A percentile compares a stretch with the other conserved stretches of the same genome.
These are phyloP conservation scores for Dianthus caryophyllus DNA, from an alignment of 148 eudicot species.

Conservation along the genomic window DNA sequence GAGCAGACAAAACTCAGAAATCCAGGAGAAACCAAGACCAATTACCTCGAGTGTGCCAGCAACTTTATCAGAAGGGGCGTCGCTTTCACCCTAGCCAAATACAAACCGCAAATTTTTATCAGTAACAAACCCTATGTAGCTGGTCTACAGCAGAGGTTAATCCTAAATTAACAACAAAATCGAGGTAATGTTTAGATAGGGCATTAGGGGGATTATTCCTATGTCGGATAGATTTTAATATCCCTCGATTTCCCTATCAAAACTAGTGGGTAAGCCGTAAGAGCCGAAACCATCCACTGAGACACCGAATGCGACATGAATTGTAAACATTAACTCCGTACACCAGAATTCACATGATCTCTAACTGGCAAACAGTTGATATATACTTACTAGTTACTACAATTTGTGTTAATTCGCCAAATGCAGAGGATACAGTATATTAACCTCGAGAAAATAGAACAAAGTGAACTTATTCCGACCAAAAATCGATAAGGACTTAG, in stretches of 20 bases:
- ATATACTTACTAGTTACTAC: not conserved
- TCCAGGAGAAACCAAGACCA: not conserved
- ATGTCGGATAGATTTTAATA: too few species aligned
- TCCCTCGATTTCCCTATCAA: too few species aligned
- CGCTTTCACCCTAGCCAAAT: conserved; percentile 82
- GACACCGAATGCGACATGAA: too few species aligned
- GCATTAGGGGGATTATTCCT: not conserved
- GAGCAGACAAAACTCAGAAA: not conserved
- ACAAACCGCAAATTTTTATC: conserved; percentile 13
- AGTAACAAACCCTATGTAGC: not conserved
- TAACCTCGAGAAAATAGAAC: not conserved
- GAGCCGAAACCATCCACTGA: too few species aligned
- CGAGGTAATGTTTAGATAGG: not conserved
- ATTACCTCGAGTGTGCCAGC: conserved; percentile 88
- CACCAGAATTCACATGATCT: too few species aligned
- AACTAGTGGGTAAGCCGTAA: too few species aligned
- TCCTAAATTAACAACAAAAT: not conserved
- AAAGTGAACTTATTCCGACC: not conserved
- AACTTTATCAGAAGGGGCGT: conserved; percentile 56
- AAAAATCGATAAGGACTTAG: not conserved
- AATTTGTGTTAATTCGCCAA: not conserved
- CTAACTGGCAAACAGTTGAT: too few species aligned
- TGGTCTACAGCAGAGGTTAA: not conserved
- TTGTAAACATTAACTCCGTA: too few species aligned
- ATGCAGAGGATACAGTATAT: not conserved